Evolutionary conservation across 2,329 filamentous ascomycete genomes (phyloP).

Genomic region (Verticillium klebahnii): DNA sequence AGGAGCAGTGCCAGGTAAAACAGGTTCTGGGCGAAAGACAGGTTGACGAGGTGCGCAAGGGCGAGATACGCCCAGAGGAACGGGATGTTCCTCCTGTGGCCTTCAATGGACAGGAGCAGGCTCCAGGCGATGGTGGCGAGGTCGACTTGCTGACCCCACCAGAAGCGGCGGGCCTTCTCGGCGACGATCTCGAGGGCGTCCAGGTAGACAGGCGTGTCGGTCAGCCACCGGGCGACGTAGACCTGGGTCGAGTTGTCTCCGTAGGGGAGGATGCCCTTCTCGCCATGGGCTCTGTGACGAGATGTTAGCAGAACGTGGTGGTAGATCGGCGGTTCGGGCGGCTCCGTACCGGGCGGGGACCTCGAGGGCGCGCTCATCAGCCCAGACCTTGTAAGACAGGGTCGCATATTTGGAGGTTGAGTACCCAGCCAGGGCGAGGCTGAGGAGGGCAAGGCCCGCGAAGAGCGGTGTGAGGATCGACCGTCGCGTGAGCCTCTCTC

Average conservation of each 20-base stretch:
- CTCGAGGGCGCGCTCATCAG: conserved; percentile 30
- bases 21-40: conserved; percentile 59
- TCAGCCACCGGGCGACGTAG: conserved; percentile 46
- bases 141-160: conserved; percentile 60
- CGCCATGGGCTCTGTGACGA: conserved; percentile 16
- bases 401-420: conserved; percentile 37
- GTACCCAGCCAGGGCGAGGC: conserved; percentile 37
- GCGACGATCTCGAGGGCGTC: conserved; percentile 52
- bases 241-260: conserved; percentile 22
- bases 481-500: conserved; percentile 22
- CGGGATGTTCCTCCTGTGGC: conserved; percentile 51
- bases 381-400: conserved; percentile 47
- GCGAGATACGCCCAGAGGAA: conserved; percentile 51
- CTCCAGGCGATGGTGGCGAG: conserved; percentile 50
- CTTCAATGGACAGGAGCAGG: conserved; percentile 54
- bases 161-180: conserved; percentile 50
- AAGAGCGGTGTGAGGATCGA: conserved; percentile 29
- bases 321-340: neutral
- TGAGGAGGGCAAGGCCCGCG: conserved; percentile 37
- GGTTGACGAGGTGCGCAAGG: conserved; percentile 53
- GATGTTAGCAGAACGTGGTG: neutral
- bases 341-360: conserved; percentile 28
- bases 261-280: conserved; percentile 30
- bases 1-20: conserved; percentile 57
- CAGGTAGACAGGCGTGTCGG: conserved; percentile 44